Evolutionary conservation across 2,329 filamentous ascomycete genomes (phyloP).

Genomic region (Dactylellina sp.): DNA sequence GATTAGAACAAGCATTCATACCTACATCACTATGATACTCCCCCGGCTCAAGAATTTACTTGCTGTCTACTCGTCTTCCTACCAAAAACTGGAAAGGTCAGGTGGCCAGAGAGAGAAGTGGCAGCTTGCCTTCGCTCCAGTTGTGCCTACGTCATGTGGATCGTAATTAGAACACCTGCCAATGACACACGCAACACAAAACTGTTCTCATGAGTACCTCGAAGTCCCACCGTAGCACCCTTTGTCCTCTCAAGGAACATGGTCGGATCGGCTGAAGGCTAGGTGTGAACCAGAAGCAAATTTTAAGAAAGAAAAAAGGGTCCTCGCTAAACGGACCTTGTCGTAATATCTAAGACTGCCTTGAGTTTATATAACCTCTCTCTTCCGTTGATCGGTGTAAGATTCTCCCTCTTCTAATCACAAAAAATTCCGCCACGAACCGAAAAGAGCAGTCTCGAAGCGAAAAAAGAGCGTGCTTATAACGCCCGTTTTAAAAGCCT

Average conservation of each 20-base stretch:
- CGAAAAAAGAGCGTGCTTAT: too few species aligned
- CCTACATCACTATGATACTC: slow-evolving; percentile 1
- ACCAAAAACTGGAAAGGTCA: slow-evolving; percentile 10
- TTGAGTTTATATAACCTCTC: slow-evolving; percentile 21
- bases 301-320: slow-evolving; percentile 11
- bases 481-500: too few species aligned
- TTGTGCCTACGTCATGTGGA: slow-evolving; percentile 52
- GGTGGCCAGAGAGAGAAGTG: slow-evolving; percentile 23
- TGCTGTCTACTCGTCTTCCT: not conserved
- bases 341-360: not conserved
- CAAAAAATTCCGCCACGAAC: slow-evolving; percentile 9
- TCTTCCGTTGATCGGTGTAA: slow-evolving; percentile 10
- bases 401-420: slow-evolving; percentile 1
- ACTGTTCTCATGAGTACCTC: slow-evolving; percentile 39
- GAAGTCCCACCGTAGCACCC: not conserved
- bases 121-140: slow-evolving; percentile 21
- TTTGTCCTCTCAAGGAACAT: not conserved
- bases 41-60: not conserved
- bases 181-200: slow-evolving; percentile 56
- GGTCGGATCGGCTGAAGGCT: slow-evolving; percentile 4
- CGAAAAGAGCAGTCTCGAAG: not conserved
- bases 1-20: slow-evolving; percentile 1
- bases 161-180: slow-evolving; percentile 45
- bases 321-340: slow-evolving; percentile 8
- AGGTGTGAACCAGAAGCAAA: not conserved